These are phyloP conservation scores for Dissophora ornata DNA, from an alignment of 192 early-diverging fungal genomes.

Conservation along the genomic window DNA sequence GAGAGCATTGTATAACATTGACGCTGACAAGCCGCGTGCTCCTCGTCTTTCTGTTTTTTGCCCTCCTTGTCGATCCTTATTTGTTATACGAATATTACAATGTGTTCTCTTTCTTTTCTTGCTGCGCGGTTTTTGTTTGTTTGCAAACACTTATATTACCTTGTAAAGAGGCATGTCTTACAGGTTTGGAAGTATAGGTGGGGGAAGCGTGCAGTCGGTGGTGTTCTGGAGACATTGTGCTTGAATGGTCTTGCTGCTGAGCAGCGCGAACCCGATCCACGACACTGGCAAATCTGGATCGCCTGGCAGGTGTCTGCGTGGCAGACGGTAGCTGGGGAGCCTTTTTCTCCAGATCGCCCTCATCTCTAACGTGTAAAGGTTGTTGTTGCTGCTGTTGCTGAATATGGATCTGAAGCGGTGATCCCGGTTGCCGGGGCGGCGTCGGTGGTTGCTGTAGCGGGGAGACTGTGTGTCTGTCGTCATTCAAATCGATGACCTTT, in stretches of 20 bases:
- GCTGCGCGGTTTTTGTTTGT: too few relatives aligned
- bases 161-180: too few relatives aligned
- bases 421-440: neutral
- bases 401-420: too few relatives aligned
- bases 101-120: too few relatives aligned
- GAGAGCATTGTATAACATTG: too few relatives aligned
- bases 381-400: slow-evolving; percentile 9
- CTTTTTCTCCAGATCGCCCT: neutral
- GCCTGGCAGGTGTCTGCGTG: neutral
- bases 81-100: too few relatives aligned
- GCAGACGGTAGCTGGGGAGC: neutral
- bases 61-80: too few relatives aligned
- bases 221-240: neutral
- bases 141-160: too few relatives aligned
- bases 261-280: slow-evolving; percentile 31
- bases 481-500: slow-evolving; percentile 5
- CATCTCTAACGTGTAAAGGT: neutral
- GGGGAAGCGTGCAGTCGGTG: neutral
- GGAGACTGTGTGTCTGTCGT: neutral
- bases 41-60: too few relatives aligned
- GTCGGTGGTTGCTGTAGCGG: slow-evolving; percentile 12
- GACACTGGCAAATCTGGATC: slow-evolving; percentile 14
- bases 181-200: neutral
- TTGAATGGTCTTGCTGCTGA: slow-evolving; percentile 5
- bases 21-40: too few relatives aligned